A percentile compares a stretch with the other conserved stretches of the same genome.
Conservation (phyloP, 2,329 filamentous ascomycete species). For the Pyricularia pennisetigena region DNA sequence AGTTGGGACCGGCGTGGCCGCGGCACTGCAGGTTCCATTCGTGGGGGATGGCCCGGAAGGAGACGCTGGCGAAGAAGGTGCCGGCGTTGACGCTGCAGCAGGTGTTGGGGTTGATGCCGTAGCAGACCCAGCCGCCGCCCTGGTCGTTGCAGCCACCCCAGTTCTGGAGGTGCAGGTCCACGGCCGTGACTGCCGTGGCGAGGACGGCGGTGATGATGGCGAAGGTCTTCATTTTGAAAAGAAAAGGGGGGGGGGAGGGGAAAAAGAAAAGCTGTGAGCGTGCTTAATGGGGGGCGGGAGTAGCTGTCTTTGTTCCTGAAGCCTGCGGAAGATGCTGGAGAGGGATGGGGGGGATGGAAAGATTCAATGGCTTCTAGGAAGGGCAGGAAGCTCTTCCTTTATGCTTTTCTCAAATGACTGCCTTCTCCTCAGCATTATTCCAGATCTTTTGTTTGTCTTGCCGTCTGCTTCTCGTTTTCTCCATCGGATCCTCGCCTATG, state of each 20-base stretch:
- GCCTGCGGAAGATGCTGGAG: neutral
- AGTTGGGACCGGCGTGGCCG: slow-evolving; percentile 2
- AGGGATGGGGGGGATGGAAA: neutral
- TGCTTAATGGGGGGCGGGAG: neutral
- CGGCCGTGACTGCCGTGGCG: slow-evolving; percentile 1
- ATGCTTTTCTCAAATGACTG: neutral
- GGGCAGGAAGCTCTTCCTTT: neutral
- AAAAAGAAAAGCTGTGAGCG: neutral
- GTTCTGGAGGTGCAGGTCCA: neutral
- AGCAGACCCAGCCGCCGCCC: neutral
- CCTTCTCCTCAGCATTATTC: neutral
- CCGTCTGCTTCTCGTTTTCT: neutral
- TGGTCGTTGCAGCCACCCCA: neutral
- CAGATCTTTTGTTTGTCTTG: neutral
- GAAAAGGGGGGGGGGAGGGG: no score
- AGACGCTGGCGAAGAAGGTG: neutral
- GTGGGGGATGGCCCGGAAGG: slow-evolving; percentile 2
- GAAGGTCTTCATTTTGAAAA: neutral
- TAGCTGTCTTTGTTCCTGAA: neutral
- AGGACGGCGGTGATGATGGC: neutral
- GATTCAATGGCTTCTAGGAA: neutral
- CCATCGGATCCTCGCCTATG: neutral
- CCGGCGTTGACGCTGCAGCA: slow-evolving; percentile 2
- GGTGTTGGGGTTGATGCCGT: neutral
- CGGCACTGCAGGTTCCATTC: slow-evolving; percentile 1